Conservation (phyloP, 208 protist species). For the Acanthamoeba healyi region DNA sequence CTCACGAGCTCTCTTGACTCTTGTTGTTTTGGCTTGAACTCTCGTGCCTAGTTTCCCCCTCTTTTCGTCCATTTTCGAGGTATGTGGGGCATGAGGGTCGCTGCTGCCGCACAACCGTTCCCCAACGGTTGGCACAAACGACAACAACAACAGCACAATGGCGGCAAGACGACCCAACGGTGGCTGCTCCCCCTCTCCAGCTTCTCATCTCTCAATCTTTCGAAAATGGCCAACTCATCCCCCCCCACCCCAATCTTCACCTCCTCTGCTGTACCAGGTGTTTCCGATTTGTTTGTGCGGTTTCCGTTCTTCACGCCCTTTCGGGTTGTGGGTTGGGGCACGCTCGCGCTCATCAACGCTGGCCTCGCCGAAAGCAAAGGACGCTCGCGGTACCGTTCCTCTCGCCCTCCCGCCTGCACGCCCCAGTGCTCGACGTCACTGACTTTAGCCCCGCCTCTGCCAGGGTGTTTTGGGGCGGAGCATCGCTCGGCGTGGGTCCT, state of each 20-base stretch:
- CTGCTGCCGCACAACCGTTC: no score
- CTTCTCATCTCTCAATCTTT: neutral
- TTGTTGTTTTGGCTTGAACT: neutral
- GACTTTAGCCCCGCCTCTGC: neutral
- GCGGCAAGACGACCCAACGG: neutral
- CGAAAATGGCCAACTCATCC: neutral
- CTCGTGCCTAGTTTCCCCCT: neutral
- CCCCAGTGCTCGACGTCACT: neutral
- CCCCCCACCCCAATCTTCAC: neutral
- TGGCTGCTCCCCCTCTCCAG: neutral
- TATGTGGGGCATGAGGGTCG: no score
- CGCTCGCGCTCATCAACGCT: constrained; percentile 15
- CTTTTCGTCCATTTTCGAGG: neutral
- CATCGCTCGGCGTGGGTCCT: neutral
- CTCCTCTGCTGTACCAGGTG: neutral
- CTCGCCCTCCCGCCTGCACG: no score
- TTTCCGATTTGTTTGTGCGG: neutral
- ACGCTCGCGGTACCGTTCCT: constrained; percentile 12
- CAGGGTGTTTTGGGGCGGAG: constrained; percentile 43
- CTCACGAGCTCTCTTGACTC: no score
- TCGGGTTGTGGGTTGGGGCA: constrained; percentile 42
- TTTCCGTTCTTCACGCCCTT: neutral
- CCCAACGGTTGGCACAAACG: no score
- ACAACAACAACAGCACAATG: neutral
- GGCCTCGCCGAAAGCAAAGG: constrained; percentile 48